Evolutionary conservation across 768 basidiomycete genomes (phyloP), one percentile per base, ranked within the genome.

Genomic region (Tephrocybe sp.): DNA sequence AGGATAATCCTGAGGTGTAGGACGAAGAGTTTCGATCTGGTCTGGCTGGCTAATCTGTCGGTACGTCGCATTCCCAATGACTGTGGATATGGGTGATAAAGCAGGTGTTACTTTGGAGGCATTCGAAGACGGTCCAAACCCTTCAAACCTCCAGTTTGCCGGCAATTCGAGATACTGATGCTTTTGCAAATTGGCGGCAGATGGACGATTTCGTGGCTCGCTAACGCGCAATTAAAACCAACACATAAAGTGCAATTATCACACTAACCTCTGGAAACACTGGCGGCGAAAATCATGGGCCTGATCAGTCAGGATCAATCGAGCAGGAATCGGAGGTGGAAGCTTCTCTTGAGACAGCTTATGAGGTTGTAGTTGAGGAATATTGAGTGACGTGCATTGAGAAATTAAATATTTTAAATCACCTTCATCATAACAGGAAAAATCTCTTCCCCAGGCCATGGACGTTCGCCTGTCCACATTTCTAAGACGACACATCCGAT

Each of bases 391-490:
- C 6, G 19, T 46, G 22, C 4, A 16, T 6, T 16, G 25, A 15
- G 21, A 19, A 31, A 19, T 31, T 44, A 13, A 21, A 7, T 25
- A 36, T n/a, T n/a, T n/a, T n/a, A 16, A 46, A 61, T 42, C 58
- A 91, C 94, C 78, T 91, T 86, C 47, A 84, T 72, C 78, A 95
- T 83, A 37, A 95, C 90, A 3, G 86, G 75, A 53, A 89, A 68
- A 3, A 80, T 70, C 58, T 87, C 82, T 54, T 88, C 80, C 25
- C 84, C 81, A 39, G 72, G 75, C 94, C 94, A 97, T 5, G 94
- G 94, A 39, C 91, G 72, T 55, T 81, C 73, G n/a, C 91, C 94
- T 4, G 88, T 86, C 84, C 91, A 94, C 94, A 98, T 98, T 65
- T 98, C 94, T 42, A 94, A 74, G 12, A 91, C 83, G 29, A 97